Conservation (phyloP, 106 monocot species). For the Iris macrosiphon region DNA sequence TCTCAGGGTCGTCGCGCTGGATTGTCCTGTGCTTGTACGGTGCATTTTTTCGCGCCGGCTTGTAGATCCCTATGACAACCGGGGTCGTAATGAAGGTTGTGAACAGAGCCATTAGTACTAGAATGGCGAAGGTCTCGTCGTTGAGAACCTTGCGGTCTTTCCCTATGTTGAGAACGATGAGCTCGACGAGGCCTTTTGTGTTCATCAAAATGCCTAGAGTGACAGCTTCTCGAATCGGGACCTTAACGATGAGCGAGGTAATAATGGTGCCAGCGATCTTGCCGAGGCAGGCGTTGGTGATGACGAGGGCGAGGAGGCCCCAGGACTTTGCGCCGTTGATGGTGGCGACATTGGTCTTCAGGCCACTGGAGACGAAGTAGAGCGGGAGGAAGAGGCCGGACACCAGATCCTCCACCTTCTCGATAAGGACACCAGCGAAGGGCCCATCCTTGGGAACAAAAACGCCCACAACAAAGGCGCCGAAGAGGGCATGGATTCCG, state of each 20-base stretch:
- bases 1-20: conserved; percentile 1
- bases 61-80: conserved; percentile 30
- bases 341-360: conserved; percentile 41
- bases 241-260: conserved; percentile 1
- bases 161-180: conserved; percentile 47
- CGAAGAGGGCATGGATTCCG: conserved; percentile 41
- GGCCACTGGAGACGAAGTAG: conserved; percentile 42
- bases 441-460: conserved; percentile 31
- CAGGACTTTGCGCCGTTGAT: conserved; percentile 27
- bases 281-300: conserved; percentile 25
- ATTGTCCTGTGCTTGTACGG: conserved; percentile 28
- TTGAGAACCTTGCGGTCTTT: conserved; percentile 29
- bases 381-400: conserved; percentile 41
- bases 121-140: conserved; percentile 42
- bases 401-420: conserved; percentile 40
- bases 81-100: conserved; percentile 53
- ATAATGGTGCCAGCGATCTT: conserved; percentile 32
- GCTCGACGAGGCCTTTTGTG: conserved; percentile 49
- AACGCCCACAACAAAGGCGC: conserved; percentile 35
- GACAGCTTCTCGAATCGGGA: conserved; percentile 29
- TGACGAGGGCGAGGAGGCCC: conserved; percentile 30
- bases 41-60: conserved; percentile 13
- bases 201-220: conserved; percentile 44
- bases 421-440: conserved; percentile 25
- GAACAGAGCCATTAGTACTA: conserved; percentile 45